These are phyloP conservation scores for Apiotrichum laibachii DNA, from an alignment of 1,284 basidiomycete species.

Conservation along the genomic window DNA sequence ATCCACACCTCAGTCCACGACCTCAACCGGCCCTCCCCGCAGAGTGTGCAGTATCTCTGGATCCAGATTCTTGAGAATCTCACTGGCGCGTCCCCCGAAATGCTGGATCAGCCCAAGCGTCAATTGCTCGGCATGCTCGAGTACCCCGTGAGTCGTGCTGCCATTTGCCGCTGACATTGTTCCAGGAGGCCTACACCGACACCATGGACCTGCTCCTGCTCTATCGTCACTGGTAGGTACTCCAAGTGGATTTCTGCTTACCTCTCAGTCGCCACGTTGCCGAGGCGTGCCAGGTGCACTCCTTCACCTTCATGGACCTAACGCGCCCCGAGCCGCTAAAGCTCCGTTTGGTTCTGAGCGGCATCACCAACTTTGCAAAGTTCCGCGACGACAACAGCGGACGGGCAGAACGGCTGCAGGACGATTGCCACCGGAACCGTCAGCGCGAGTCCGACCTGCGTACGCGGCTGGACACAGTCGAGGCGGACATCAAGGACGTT, in stretches of 20 bases:
- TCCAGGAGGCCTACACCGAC: conserved; percentile 63
- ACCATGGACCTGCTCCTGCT: conserved; percentile 63
- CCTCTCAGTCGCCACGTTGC: conserved; percentile 54
- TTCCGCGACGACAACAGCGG: conserved; percentile 55
- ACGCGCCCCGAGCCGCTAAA: conserved; percentile 67
- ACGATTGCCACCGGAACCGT: conserved; percentile 14
- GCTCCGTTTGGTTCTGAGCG: conserved; percentile 71
- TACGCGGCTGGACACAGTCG: conserved; percentile 58
- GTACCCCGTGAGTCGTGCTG: conserved; percentile 52
- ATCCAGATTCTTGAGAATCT: conserved; percentile 63
- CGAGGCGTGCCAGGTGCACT: conserved; percentile 67
- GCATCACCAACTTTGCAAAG: conserved; percentile 88
- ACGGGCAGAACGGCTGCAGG: conserved; percentile 23
- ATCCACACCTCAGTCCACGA: conserved; percentile 63
- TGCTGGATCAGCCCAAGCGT: conserved; percentile 62
- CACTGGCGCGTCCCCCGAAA: conserved; percentile 62
- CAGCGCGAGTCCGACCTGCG: conserved; percentile 51
- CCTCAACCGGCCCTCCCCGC: conserved; percentile 64
- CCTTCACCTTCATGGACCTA: conserved; percentile 74
- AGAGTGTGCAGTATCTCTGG: conserved; percentile 59
- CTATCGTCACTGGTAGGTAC: conserved; percentile 62
- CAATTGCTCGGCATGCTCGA: conserved; percentile 56
- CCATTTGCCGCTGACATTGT: conserved; percentile 5
- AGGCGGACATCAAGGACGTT: conserved; percentile 60
- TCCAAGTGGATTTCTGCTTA: conserved; percentile 56